phyloP scores from a whole-genome alignment of 352 stramenopile genomes.

The Phytophthora idaei region DNA sequence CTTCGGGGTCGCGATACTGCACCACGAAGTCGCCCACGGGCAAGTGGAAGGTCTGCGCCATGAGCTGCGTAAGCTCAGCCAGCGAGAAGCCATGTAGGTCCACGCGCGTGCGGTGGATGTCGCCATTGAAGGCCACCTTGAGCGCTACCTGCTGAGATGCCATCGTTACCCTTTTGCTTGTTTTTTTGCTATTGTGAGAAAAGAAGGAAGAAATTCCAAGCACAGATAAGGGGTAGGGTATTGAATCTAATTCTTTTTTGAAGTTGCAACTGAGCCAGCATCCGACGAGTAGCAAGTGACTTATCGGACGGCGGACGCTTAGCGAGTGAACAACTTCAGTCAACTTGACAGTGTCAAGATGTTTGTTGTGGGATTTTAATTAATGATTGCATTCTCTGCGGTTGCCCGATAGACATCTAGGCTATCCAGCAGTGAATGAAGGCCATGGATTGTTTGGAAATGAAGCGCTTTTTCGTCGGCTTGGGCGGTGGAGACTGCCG shows the following conservation, averaged over 20 bases:
- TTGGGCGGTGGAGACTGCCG: slow-evolving; percentile 2
- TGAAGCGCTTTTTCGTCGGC: slow-evolving; percentile 27
- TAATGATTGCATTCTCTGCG: no score
- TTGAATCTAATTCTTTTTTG: no score
- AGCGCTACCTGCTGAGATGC: slow-evolving; percentile 48
- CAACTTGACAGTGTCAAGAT: no score
- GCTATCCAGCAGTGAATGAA: slow-evolving; percentile 20
- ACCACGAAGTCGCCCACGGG: slow-evolving; percentile 57
- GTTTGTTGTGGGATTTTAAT: no score
- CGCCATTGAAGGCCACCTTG: slow-evolving; percentile 80
- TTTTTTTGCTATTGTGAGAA: slow-evolving; percentile 3
- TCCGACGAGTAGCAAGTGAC: no score
- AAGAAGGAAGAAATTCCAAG: background rate
- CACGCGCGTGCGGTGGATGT: slow-evolving; percentile 80
- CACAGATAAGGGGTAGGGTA: no score
- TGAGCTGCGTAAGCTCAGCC: slow-evolving; percentile 53
- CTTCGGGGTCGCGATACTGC: slow-evolving; percentile 73
- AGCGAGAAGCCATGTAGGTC: slow-evolving; percentile 60
- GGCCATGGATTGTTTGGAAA: slow-evolving; percentile 27
- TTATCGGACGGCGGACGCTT: no score
- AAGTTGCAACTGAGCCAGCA: no score
- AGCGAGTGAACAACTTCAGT: no score
- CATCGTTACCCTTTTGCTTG: slow-evolving; percentile 16
- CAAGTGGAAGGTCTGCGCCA: slow-evolving; percentile 63
- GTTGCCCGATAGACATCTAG: no score